phyloP scores from a whole-genome alignment of 129 eudicot species.

The Saussurea involucrata region DNA sequence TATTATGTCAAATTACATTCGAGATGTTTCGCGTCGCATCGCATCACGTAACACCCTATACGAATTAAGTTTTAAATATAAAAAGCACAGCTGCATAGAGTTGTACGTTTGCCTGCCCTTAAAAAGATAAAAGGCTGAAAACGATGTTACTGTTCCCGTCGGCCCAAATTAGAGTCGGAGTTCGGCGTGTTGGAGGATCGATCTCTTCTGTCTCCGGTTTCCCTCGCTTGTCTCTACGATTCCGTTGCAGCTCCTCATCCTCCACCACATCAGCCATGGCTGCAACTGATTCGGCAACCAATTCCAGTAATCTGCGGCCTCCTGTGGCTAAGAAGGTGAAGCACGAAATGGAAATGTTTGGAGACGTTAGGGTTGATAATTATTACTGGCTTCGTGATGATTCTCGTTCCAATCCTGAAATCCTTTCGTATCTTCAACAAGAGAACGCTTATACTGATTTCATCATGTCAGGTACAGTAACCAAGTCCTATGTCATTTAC shows the following conservation, averaged over 20 bases:
- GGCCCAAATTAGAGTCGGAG: conserved; percentile 18
- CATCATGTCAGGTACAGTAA: conserved; percentile 59
- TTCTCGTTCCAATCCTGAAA: conserved; percentile 62
- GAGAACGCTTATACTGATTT: conserved; percentile 70
- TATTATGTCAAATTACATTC: too few relatives aligned
- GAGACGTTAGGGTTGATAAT: conserved; percentile 76
- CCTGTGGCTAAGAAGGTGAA: conserved; percentile 75
- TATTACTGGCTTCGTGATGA: conserved; percentile 97
- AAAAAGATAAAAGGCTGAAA: not conserved
- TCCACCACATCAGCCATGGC: conserved; percentile 21
- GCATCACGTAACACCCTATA: too few relatives aligned
- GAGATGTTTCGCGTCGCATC: too few relatives aligned
- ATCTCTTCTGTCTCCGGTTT: conserved; percentile 10
- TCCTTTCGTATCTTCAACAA: conserved; percentile 46
- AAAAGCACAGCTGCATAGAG: not conserved
- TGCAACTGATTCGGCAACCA: conserved; percentile 6
- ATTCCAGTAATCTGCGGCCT: conserved; percentile 14
- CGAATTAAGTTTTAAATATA: too few relatives aligned
- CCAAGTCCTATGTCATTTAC: not conserved
- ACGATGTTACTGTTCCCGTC: not conserved
- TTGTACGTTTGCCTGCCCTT: not conserved
- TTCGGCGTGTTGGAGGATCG: not conserved
- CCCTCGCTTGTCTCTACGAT: conserved; percentile 8
- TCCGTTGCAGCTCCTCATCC: not conserved
- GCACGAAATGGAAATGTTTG: conserved; percentile 77